These are phyloP conservation scores for Pisolithus marmoratus DNA, from an alignment of 768 basidiomycete genomes.

Conservation along the genomic window DNA sequence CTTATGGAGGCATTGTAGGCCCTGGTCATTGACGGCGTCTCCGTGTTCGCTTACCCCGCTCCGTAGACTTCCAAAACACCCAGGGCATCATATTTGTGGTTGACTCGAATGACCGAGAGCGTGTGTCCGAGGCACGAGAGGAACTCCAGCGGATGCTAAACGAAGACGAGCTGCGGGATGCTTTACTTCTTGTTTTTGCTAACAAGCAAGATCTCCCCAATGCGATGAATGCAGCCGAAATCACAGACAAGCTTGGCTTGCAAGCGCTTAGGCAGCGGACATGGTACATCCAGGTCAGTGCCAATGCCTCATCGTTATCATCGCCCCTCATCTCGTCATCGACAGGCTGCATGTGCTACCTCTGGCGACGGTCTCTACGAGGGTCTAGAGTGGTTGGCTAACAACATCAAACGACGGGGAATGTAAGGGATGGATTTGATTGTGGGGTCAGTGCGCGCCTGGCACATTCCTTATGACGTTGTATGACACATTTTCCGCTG, in stretches of 20 bases:
- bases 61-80: slow-evolving; percentile 98
- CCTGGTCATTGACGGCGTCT: slow-evolving; percentile 8
- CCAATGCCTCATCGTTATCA: not conserved
- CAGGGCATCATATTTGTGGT: slow-evolving; percentile 99
- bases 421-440: slow-evolving; percentile 29
- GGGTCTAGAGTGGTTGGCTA: slow-evolving; percentile 94
- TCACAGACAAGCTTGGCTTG: slow-evolving; percentile 98
- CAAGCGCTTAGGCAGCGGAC: slow-evolving; percentile 95
- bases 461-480: slow-evolving; percentile 55
- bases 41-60: slow-evolving; percentile 6
- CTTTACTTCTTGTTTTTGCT: slow-evolving; percentile 96
- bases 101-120: slow-evolving; percentile 99
- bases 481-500: slow-evolving; percentile 43
- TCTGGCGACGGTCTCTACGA: slow-evolving; percentile 98
- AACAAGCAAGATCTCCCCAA: slow-evolving; percentile 99
- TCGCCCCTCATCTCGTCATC: slow-evolving; percentile 11
- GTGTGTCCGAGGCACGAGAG: slow-evolving; percentile 97
- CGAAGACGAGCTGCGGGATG: slow-evolving; percentile 98
- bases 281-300: slow-evolving; percentile 92
- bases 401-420: slow-evolving; percentile 76
- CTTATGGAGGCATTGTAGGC: slow-evolving; percentile 99
- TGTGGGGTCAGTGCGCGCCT: slow-evolving; percentile 44
- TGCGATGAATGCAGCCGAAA: slow-evolving; percentile 99
- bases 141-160: slow-evolving; percentile 99
- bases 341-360: slow-evolving; percentile 93